phyloP scores from a whole-genome alignment of 805 yeast genomes.

The Groenewaldozyma tartarivorans region DNA sequence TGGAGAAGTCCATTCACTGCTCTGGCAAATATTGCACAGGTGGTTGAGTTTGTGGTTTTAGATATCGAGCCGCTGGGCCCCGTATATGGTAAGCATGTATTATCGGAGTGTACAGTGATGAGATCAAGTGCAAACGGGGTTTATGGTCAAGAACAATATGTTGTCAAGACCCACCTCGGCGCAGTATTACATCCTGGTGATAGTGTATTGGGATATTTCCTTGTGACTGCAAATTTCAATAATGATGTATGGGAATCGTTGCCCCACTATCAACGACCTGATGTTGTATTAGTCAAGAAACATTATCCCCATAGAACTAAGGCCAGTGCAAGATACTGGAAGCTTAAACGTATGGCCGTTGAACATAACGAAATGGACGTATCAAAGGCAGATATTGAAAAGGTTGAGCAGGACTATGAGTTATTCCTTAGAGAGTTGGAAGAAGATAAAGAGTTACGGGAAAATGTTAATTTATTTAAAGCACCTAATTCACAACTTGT shows the following conservation, averaged over 20 bases:
- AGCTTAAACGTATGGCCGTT: constrained; percentile 92
- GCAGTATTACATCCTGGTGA: constrained; percentile 92
- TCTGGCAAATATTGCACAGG: constrained; percentile 55
- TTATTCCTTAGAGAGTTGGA: constrained; percentile 93
- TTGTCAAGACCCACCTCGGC: constrained; percentile 80
- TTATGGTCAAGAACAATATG: constrained; percentile 49
- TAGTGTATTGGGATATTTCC: constrained; percentile 77
- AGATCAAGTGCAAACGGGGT: constrained; percentile 59
- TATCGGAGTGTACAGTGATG: constrained; percentile 89
- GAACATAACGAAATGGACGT: constrained; percentile 53
- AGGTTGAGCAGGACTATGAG: constrained; percentile 93
- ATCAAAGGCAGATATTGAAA: constrained; percentile 70
- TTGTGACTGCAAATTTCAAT: constrained; percentile 75
- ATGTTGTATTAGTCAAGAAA: constrained; percentile 83
- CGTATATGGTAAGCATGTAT: constrained; percentile 62
- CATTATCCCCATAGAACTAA: constrained; percentile 70
- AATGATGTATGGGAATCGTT: constrained; percentile 64
- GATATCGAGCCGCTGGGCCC: constrained; percentile 69
- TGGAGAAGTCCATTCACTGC: constrained; percentile 80
- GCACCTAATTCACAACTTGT: constrained; percentile 28
- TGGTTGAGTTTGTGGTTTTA: constrained; percentile 79
- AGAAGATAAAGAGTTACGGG: constrained; percentile 92
- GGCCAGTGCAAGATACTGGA: constrained; percentile 78
- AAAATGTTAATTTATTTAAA: constrained; percentile 81
- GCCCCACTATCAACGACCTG: constrained; percentile 49